phyloP scores from a whole-genome alignment of 768 basidiomycete species.

The Termitomyces sp. region DNA sequence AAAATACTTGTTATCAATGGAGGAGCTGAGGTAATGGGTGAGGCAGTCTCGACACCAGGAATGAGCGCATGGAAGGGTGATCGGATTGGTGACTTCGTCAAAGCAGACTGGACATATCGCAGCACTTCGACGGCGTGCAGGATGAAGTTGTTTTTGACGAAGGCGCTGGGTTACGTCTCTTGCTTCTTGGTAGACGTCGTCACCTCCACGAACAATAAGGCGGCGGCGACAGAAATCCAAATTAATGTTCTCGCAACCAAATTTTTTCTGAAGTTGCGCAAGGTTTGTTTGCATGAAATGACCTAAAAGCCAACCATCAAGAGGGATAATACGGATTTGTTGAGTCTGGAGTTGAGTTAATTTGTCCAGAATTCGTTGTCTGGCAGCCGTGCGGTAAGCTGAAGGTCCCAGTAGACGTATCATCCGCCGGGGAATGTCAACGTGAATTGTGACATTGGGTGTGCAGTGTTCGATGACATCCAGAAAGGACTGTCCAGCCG shows the following conservation, averaged over 20 bases:
- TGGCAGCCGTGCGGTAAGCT: slow-evolving; percentile 32
- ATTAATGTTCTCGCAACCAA: slow-evolving; percentile 55
- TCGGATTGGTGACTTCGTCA: slow-evolving; percentile 43
- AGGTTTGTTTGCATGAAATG: slow-evolving; percentile 45
- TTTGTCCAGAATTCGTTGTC: slow-evolving; percentile 42
- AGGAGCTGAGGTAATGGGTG: slow-evolving; percentile 48
- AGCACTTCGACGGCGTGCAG: slow-evolving; percentile 12
- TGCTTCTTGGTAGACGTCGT: slow-evolving; percentile 37
- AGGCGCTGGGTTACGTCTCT: slow-evolving; percentile 33
- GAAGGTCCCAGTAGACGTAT: slow-evolving; percentile 54
- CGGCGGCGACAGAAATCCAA: slow-evolving; percentile 38
- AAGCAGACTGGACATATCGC: slow-evolving; percentile 68
- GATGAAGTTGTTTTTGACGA: slow-evolving; percentile 20
- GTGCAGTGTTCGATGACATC: slow-evolving; percentile 32
- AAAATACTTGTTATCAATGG: slow-evolving; percentile 55
- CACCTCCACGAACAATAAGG: slow-evolving; percentile 55
- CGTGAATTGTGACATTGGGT: slow-evolving; percentile 37
- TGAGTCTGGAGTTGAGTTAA: slow-evolving; percentile 37
- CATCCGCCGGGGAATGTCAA: slow-evolving; percentile 33
- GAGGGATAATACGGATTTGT: slow-evolving; percentile 36
- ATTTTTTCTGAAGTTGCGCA: slow-evolving; percentile 34
- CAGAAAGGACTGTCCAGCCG: slow-evolving; percentile 41
- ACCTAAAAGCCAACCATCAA: slow-evolving; percentile 41
- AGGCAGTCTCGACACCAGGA: slow-evolving; percentile 64
- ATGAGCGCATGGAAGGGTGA: slow-evolving; percentile 61